Evolutionary conservation across 1,139 yeast species (phyloP), one percentile per base, ranked within the genome.

Genomic region (Debaryomyces fabryi): DNA sequence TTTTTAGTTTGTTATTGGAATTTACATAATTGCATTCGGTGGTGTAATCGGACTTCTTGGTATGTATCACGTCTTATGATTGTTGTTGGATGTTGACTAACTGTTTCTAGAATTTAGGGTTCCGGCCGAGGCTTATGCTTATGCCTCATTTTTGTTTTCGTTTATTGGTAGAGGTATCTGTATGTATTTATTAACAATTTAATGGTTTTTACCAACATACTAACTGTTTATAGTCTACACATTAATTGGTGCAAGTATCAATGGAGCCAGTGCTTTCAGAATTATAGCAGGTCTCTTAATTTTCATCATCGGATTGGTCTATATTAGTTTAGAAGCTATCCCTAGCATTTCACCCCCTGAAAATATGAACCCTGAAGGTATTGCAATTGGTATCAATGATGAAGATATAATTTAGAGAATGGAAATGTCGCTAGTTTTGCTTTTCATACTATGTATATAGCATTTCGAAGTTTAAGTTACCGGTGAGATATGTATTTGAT

Each of bases 131-230:
- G 81, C 91, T 8, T 78, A 82, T 56, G 78, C 82, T 12, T 89
- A 85, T 62, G 93, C 87, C 16, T 87, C 96, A 2, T 90, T 91
- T 60, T 72, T 88, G 56, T 88, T 87, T 64, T 88, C 96, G 13
- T 90, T 90, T 61, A 68, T 88, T 15, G 97, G 97, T 4, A 79
- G 97, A 59, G 97, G 96, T 18, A 63, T 83, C 12, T 82, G 82
- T 78, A 72, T 49, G 83, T 76, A 59, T 53, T 9, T 15, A 41
- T 33, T 41, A 48, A 13, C 4, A 8, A 20, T 20, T n/a, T 27
- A 24, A 32, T 42, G 15, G n/a, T 15, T 5, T 12, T 25, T 4
- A 30, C 10, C 30, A 6, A n/a, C 2, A 38, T 57, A 60, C 63
- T 63, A 58, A 63, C 63, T 3, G 21, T 16, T 15, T 27, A 12